Conservation (phyloP, 2,329 filamentous ascomycete species). For the Fusarium buharicum region DNA sequence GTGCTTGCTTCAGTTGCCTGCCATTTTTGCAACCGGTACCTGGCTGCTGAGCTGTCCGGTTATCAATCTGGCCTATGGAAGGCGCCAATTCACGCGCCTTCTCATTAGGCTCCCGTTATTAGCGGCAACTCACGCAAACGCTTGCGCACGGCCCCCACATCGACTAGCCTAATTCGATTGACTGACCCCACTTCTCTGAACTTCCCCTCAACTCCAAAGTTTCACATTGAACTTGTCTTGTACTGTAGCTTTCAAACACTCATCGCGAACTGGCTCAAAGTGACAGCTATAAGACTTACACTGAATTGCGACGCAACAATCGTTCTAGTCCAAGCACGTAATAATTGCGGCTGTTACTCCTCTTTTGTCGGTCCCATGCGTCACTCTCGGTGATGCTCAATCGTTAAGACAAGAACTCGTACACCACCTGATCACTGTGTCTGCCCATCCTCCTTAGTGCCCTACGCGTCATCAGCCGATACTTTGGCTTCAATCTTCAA, state of each 20-base stretch:
- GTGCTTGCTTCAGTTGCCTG: constrained; percentile 14
- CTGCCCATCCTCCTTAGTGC: constrained; percentile 6
- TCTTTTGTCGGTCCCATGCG: not conserved
- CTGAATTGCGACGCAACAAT: not conserved
- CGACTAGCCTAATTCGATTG: constrained; percentile 18
- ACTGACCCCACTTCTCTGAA: constrained; percentile 11
- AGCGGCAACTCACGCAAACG: constrained; percentile 18
- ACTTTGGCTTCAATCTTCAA: constrained; percentile 5
- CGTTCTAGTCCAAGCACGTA: not conserved
- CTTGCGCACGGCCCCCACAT: constrained; percentile 7
- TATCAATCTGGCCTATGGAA: constrained; percentile 7
- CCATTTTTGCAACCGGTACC: constrained; percentile 3
- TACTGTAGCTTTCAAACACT: constrained; percentile 10
- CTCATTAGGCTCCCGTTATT: constrained; percentile 23
- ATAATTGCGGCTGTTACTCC: not conserved
- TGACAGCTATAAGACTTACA: not conserved
- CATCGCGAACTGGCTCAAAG: not conserved
- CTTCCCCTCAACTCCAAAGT: constrained; percentile 40
- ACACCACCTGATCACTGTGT: not conserved
- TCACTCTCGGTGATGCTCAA: not conserved
- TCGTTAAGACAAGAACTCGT: constrained; percentile 4
- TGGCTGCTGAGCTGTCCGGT: not conserved
- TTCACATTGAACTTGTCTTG: constrained; percentile 21
- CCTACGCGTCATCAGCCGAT: constrained; percentile 20
- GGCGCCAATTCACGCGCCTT: constrained; percentile 13